Percentiles rank a stretch among this genome's conserved stretches.
Evolutionary conservation across 164 flowering plant species (phyloP).

Genomic region (Nelumbo lutea): DNA sequence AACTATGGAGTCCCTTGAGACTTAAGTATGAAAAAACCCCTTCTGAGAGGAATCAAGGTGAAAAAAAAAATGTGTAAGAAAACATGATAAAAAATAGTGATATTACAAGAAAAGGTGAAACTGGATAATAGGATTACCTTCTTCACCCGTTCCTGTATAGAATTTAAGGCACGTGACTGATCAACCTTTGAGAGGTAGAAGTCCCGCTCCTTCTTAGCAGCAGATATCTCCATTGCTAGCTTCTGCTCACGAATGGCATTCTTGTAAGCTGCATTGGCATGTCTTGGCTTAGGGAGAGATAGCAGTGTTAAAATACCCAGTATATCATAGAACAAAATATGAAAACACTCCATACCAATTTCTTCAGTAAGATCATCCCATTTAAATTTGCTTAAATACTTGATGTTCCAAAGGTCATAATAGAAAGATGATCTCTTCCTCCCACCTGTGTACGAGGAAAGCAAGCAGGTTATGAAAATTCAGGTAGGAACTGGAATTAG

Average conservation of each 20-base stretch:
- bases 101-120: background rate
- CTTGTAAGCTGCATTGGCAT: constrained; percentile 56
- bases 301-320: background rate
- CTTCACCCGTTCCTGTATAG: constrained; percentile 57
- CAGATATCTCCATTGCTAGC: constrained; percentile 69
- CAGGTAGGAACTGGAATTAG: background rate
- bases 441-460: constrained; percentile 54
- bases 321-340: background rate
- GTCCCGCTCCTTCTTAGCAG: constrained; percentile 79
- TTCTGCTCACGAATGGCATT: constrained; percentile 72
- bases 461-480: constrained; percentile 2
- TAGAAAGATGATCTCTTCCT: constrained; percentile 75
- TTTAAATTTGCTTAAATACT: constrained; percentile 86
- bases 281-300: background rate
- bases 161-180: constrained; percentile 48
- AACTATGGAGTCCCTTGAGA: too few species aligned
- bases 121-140: constrained; percentile 40
- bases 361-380: constrained; percentile 96
- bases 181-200: constrained; percentile 74
- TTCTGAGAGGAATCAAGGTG: background rate
- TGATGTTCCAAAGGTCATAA: constrained; percentile 91
- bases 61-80: background rate
- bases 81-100: background rate
- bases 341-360: constrained; percentile 43
- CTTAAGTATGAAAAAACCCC: too few species aligned